These are phyloP conservation scores for Globisporangium paroecandrum DNA, from an alignment of 352 stramenopile genomes.

Conservation along the genomic window DNA sequence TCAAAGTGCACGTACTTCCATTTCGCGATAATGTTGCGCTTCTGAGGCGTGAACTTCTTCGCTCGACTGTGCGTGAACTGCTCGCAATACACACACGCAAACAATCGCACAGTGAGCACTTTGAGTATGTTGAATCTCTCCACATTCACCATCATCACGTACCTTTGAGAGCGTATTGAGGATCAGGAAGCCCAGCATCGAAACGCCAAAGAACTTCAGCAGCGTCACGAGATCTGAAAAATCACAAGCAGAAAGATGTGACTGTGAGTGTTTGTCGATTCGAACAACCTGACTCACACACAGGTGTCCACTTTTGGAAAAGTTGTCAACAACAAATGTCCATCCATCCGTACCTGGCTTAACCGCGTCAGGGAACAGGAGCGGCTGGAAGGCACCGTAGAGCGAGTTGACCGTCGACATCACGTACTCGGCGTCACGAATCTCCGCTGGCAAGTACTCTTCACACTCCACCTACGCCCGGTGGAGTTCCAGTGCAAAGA, in stretches of 20 bases:
- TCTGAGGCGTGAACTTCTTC: slow-evolving; percentile 37
- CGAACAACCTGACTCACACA: background rate
- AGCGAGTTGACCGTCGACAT: slow-evolving; percentile 33
- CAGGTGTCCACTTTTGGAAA: background rate
- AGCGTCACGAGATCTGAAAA: slow-evolving; percentile 24
- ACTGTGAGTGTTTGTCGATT: slow-evolving; percentile 8
- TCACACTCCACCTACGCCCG: slow-evolving; percentile 36
- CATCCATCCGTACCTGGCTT: slow-evolving; percentile 23
- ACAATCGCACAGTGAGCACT: background rate
- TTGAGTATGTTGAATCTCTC: background rate
- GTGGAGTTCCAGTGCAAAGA: background rate
- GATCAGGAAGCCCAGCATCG: slow-evolving; percentile 36
- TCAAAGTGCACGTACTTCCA: slow-evolving; percentile 26
- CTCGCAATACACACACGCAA: background rate
- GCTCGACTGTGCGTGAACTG: slow-evolving; percentile 39
- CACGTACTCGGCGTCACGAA: slow-evolving; percentile 37
- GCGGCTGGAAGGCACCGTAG: slow-evolving; percentile 32
- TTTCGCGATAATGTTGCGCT: slow-evolving; percentile 29
- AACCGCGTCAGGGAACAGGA: slow-evolving; percentile 27
- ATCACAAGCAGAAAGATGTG: background rate
- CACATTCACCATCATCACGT: background rate
- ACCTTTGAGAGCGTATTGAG: slow-evolving; percentile 43
- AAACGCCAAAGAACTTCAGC: slow-evolving; percentile 35
- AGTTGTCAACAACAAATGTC: background rate
- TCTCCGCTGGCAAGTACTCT: slow-evolving; percentile 24